Conservation (phyloP, 345 rosid genomes). For the Eucalyptus tenuipes region DNA sequence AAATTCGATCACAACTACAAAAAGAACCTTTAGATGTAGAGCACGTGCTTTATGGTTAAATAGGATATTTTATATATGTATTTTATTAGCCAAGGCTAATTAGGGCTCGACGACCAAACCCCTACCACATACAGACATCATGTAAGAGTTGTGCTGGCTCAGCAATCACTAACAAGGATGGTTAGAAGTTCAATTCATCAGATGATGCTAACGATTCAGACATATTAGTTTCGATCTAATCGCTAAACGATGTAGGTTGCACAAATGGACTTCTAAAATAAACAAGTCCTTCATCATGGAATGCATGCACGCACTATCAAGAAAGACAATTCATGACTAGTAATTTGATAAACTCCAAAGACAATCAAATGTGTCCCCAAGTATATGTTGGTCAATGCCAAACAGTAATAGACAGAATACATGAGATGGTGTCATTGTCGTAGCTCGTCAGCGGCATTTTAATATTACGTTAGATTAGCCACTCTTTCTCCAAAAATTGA, state of each 20-base stretch:
- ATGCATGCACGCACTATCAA: background rate
- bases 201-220: background rate
- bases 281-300: background rate
- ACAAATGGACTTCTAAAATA: background rate
- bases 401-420: background rate
- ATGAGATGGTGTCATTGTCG: background rate
- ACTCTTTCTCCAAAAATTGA: background rate
- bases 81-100: background rate
- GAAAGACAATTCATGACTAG: background rate
- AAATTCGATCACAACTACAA: background rate
- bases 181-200: background rate
- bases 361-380: background rate
- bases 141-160: background rate
- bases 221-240: background rate
- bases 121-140: background rate
- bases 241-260: background rate
- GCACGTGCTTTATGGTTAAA: background rate
- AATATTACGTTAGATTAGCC: background rate
- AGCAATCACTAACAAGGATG: background rate
- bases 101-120: background rate
- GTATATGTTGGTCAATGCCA: background rate
- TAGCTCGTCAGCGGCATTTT: background rate
- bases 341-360: background rate
- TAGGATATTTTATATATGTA: background rate
- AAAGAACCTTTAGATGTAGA: background rate